Evolutionary conservation across 2,329 filamentous ascomycete species (phyloP), one percentile per base, ranked within the genome.

Genomic region (Keithomyces neogunnii): DNA sequence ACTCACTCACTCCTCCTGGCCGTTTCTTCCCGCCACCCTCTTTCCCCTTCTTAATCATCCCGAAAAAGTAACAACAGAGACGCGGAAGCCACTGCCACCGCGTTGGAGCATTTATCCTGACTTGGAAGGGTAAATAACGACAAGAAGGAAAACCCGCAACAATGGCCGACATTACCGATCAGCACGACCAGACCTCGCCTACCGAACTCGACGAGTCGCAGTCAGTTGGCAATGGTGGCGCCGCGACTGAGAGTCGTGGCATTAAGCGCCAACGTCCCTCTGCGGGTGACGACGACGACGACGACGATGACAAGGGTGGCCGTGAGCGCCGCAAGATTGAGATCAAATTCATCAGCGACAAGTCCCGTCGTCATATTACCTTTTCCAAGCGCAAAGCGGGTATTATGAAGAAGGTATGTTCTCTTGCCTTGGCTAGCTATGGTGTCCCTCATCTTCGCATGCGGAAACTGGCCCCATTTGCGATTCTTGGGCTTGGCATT

Each of bases 311-410:
- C 72, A 97, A 97, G 83, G 89, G 89, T 57, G 90, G 90, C 66
- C 91, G 93, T 72, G 93, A 97, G 81, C 86, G 93, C 68, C 85
- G 93, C 75, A 99, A 99, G 86, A 99, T 99, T 65, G 93, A 99
- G 74, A 99, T 99, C 77, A 99, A 99, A 81, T 99, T 99, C 76
- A 99, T 99, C 72, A 92, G 91, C 73, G 93, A 99, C 75, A 99
- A 99, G 79, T 97, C 92, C 75, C 90, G 93, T 75, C 88, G 93
- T 57, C 93, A 99, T 77, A 99, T 97, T 69, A 97, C 93, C 65
- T 97, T 99, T 72, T 97, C 92, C 62, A 99, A 99, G 84, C 89
- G 93, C 71, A 99, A 99, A 79, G 93, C 93, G 51, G 93, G 93
- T 63, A 97, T 99, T 73, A 97, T 99, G 93, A 97, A 99, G 81